Percentiles rank a stretch among this genome's conserved stretches.
Evolutionary conservation across 2,329 filamentous ascomycete genomes (phyloP).

Genomic region (Xylaria sp.): DNA sequence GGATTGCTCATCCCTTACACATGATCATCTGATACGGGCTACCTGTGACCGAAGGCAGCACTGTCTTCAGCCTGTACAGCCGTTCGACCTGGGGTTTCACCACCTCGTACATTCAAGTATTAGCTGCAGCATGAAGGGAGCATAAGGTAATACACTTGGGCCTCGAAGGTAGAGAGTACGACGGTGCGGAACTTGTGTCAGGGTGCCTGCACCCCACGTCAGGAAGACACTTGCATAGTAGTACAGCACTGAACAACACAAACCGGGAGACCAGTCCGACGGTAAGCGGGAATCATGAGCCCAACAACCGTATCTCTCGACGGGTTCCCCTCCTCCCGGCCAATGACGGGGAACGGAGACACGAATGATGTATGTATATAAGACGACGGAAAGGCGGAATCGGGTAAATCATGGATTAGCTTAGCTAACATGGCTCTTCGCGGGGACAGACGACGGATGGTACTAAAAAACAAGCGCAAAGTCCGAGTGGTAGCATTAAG

Average conservation of each 20-base stretch:
- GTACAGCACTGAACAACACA: background rate
- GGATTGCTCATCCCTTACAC: background rate
- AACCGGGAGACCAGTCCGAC: background rate
- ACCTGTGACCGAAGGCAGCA: constrained; percentile 22
- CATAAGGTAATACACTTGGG: background rate
- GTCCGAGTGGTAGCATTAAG: background rate
- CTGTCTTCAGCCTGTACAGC: constrained; percentile 5
- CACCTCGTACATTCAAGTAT: constrained; percentile 3
- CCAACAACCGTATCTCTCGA: constrained; percentile 4
- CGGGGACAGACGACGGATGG: background rate
- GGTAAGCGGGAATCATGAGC: constrained; percentile 9
- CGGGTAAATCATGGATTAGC: background rate
- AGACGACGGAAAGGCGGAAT: constrained; percentile 6
- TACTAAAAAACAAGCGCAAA: background rate
- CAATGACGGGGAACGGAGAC: constrained; percentile 2
- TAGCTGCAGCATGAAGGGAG: background rate
- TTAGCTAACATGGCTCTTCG: background rate
- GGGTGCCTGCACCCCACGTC: background rate
- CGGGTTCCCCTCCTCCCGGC: background rate
- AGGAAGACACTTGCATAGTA: constrained; percentile 15
- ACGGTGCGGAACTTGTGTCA: background rate
- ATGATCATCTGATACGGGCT: constrained; percentile 28
- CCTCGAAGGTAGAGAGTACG: constrained; percentile 6
- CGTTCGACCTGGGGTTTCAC: constrained; percentile 7
- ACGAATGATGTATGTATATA: constrained; percentile 2